These are phyloP conservation scores for Rhododendron vialii DNA, from an alignment of 148 eudicot species.

Conservation along the genomic window DNA sequence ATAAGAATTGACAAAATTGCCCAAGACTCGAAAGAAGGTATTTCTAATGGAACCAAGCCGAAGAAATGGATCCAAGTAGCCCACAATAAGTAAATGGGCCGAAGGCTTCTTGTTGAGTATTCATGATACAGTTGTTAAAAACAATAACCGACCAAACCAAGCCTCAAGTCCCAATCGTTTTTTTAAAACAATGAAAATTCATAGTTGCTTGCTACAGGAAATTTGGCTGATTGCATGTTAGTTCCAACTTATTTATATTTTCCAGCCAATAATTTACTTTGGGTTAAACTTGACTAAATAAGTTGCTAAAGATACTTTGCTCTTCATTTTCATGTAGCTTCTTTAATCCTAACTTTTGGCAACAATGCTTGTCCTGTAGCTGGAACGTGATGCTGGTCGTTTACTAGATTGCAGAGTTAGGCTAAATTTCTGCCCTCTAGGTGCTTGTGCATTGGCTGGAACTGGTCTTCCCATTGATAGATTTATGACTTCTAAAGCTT, in stretches of 20 bases:
- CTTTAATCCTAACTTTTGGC: neutral
- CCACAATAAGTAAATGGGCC: neutral
- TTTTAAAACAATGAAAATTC: neutral
- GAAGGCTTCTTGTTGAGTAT: neutral
- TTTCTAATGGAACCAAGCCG: neutral
- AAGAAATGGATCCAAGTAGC: neutral
- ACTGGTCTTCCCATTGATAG: constrained; percentile 97
- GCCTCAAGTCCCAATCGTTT: neutral
- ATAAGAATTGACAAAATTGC: neutral
- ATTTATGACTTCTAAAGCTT: constrained; percentile 86
- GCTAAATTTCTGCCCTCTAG: constrained; percentile 87
- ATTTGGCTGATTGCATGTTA: constrained; percentile 2
- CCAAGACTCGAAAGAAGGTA: neutral
- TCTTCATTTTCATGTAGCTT: neutral
- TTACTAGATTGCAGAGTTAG: constrained; percentile 76
- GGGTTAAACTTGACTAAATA: neutral
- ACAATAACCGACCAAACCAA: neutral
- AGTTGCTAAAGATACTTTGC: neutral
- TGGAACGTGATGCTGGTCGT: constrained; percentile 97
- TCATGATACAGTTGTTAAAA: neutral
- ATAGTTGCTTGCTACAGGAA: neutral
- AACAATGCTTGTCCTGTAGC: constrained; percentile 37
- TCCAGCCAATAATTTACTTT: neutral
- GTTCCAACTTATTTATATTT: neutral
- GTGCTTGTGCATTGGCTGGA: constrained; percentile 99